phyloP scores from a whole-genome alignment of 2,329 filamentous ascomycete genomes.

The Trichoderma gracile region DNA sequence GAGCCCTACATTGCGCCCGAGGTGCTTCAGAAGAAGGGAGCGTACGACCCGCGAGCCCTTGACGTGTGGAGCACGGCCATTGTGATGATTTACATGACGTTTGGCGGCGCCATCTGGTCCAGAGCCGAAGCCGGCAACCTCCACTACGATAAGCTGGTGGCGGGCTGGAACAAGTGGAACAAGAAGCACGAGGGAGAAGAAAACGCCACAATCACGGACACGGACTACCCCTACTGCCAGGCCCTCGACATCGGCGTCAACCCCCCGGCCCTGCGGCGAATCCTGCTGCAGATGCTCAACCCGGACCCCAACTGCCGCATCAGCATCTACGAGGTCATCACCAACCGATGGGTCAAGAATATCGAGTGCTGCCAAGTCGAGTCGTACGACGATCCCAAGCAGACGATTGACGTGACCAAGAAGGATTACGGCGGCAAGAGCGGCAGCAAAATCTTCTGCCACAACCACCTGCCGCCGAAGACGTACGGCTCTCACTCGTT shows the following conservation, averaged over 20 bases:
- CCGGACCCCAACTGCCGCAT: conserved; percentile 72
- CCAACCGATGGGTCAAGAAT: conserved; percentile 69
- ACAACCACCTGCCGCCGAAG: conserved; percentile 57
- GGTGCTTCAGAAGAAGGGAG: conserved; percentile 66
- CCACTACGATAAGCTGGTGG: conserved; percentile 66
- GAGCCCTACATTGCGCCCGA: conserved; percentile 87
- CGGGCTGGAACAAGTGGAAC: conserved; percentile 70
- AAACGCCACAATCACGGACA: conserved; percentile 50
- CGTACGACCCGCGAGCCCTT: conserved; percentile 72
- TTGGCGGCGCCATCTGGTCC: conserved; percentile 72
- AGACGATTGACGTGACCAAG: conserved; percentile 63
- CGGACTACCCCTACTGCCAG: conserved; percentile 64
- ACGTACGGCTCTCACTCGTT: conserved; percentile 49
- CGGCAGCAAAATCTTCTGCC: conserved; percentile 55
- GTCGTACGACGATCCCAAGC: conserved; percentile 63
- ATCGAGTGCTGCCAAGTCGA: conserved; percentile 80
- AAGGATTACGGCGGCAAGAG: conserved; percentile 47
- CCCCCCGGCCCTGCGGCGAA: conserved; percentile 66
- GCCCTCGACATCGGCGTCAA: conserved; percentile 66
- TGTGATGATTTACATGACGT: conserved; percentile 76
- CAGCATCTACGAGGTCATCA: conserved; percentile 67
- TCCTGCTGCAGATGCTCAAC: conserved; percentile 81
- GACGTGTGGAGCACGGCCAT: conserved; percentile 88
- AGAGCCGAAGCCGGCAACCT: conserved; percentile 58
- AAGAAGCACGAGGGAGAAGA: conserved; percentile 46